Percentiles rank a stretch among this genome's conserved stretches.
Conservation (phyloP, 2,329 filamentous ascomycete genomes). For the Cryphonectria nitschkei region DNA sequence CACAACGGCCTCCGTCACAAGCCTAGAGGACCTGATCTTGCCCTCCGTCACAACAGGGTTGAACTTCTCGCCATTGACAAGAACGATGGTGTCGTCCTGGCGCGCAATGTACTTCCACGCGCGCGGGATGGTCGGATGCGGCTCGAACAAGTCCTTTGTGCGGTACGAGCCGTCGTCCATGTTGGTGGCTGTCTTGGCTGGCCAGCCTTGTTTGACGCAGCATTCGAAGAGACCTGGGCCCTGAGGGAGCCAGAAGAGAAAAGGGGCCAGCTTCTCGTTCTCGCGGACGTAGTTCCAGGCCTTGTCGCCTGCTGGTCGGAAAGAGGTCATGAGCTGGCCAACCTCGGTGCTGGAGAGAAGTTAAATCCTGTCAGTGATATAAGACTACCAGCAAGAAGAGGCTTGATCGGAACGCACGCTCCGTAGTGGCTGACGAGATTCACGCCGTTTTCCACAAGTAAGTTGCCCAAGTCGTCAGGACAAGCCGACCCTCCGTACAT, state of each 20-base stretch:
- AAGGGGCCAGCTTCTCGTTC: slow-evolving; percentile 45
- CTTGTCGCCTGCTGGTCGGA: slow-evolving; percentile 54
- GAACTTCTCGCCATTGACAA: slow-evolving; percentile 39
- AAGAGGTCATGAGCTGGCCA: slow-evolving; percentile 64
- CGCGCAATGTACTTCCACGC: slow-evolving; percentile 51
- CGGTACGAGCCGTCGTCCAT: slow-evolving; percentile 41
- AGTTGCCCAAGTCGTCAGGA: slow-evolving; percentile 61
- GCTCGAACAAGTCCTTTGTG: slow-evolving; percentile 45
- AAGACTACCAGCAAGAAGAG: background rate
- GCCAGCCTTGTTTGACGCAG: slow-evolving; percentile 42
- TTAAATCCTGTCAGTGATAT: background rate
- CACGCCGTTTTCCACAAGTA: slow-evolving; percentile 55
- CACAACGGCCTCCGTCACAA: slow-evolving; percentile 55
- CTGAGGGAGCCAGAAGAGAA: slow-evolving; percentile 38
- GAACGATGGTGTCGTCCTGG: slow-evolving; percentile 49
- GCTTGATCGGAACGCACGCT: slow-evolving; percentile 44
- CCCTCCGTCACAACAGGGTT: slow-evolving; percentile 49
- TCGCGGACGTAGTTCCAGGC: slow-evolving; percentile 65
- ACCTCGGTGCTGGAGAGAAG: slow-evolving; percentile 52
- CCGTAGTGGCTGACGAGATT: slow-evolving; percentile 62
- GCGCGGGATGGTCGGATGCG: slow-evolving; percentile 45
- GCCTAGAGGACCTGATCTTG: slow-evolving; percentile 50
- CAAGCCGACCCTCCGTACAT: slow-evolving; percentile 62
- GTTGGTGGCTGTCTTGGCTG: slow-evolving; percentile 40
- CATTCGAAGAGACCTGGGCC: slow-evolving; percentile 43